phyloP scores from a whole-genome alignment of 1,284 basidiomycete genomes.

The Ceratobasidium papillatum region DNA sequence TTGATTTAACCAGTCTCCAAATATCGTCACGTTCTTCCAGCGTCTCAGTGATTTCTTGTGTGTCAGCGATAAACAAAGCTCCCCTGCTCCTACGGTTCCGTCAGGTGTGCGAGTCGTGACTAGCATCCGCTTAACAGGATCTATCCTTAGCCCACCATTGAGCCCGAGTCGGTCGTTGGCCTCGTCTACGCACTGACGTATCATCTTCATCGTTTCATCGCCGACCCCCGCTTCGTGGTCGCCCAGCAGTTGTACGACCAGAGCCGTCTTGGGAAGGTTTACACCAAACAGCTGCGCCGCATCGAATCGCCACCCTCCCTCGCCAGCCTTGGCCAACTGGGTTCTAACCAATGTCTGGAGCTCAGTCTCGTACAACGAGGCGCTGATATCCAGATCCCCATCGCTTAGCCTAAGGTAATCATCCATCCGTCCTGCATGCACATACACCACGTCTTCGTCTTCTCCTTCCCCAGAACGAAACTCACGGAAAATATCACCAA shows the following conservation, averaged over 20 bases:
- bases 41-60: background rate
- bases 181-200: background rate
- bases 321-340: too few species aligned
- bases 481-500: background rate
- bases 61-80: background rate
- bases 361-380: background rate
- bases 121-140: constrained; percentile 7
- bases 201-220: background rate
- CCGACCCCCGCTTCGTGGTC: too few species aligned
- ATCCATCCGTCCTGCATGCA: background rate
- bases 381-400: background rate
- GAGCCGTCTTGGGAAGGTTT: background rate
- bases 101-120: background rate
- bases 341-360: background rate
- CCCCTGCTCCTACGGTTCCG: background rate
- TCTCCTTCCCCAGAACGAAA: background rate
- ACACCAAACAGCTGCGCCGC: constrained; percentile 4
- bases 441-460: background rate
- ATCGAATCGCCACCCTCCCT: background rate
- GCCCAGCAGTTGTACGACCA: background rate
- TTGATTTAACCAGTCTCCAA: background rate
- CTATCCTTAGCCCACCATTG: background rate
- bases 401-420: background rate
- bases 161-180: background rate
- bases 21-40: background rate